Conservation (phyloP, 2,329 filamentous ascomycete genomes). For the Fusarium caatingaense region DNA sequence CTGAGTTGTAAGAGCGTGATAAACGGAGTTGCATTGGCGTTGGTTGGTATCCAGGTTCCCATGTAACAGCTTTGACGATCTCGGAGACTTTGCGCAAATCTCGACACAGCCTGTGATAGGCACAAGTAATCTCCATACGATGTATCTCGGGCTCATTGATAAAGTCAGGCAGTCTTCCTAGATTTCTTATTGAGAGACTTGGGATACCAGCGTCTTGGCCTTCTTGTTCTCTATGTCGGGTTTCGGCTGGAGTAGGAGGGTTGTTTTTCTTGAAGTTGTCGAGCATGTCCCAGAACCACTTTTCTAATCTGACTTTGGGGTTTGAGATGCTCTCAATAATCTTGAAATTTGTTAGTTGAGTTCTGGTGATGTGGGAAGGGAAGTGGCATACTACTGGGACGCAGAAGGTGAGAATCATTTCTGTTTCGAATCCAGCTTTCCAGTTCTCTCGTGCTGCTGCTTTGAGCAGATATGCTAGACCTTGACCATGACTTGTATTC, state of each 20-base stretch:
- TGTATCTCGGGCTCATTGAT: slow-evolving; percentile 34
- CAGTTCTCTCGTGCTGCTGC: slow-evolving; percentile 41
- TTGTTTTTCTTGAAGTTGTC: slow-evolving; percentile 31
- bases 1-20: slow-evolving; percentile 19
- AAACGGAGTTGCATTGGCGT: slow-evolving; percentile 28
- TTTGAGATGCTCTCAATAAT: slow-evolving; percentile 49
- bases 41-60: slow-evolving; percentile 12
- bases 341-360: slow-evolving; percentile 19
- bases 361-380: fast-evolving
- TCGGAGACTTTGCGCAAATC: slow-evolving; percentile 30
- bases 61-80: slow-evolving; percentile 27
- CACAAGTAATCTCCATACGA: slow-evolving; percentile 34
- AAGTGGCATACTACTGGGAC: slow-evolving; percentile 48
- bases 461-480: slow-evolving; percentile 49
- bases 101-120: slow-evolving; percentile 25
- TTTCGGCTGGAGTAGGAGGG: slow-evolving; percentile 10
- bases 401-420: slow-evolving; percentile 48
- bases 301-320: slow-evolving; percentile 30
- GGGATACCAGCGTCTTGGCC: slow-evolving; percentile 20
- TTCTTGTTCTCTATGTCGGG: neutral
- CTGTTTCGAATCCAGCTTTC: slow-evolving; percentile 44
- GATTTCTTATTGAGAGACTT: slow-evolving; percentile 26
- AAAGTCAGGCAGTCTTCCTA: slow-evolving; percentile 30
- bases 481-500: slow-evolving; percentile 48
- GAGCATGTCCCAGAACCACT: slow-evolving; percentile 41